Evolutionary conservation across 2,329 filamentous ascomycete species (phyloP), one percentile per base, ranked within the genome.

Genomic region (Dactylellina leptospora): DNA sequence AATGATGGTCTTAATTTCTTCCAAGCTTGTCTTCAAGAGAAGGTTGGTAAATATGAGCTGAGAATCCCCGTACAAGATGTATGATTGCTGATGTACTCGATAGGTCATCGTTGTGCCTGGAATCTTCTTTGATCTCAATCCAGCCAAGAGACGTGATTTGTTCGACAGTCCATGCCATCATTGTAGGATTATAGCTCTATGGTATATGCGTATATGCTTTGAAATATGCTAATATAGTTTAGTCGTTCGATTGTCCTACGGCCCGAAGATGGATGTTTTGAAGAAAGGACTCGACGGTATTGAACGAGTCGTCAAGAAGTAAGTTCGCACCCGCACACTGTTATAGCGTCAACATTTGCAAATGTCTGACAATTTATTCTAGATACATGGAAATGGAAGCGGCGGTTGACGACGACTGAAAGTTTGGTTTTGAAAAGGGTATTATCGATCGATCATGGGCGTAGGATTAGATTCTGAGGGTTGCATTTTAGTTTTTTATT

Each of bases 111-210:
- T 97, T 16, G 93, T 97, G 3, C 93, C 93, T 0, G 93, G 93
- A 71, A 97, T 97, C 80, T 97, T 97, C 85, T 97, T 97, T 80
- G 93, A 97, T 78, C 82, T 97, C 75, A 97, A 97, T 82, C 93
- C 93, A 2, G 89, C 90, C 33, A 90, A 92, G 80, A 86, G 93
- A 75, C 85, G 93, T 79, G 93, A 97, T 80, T 81, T 97, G 76
- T 97, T 97, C 76, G 93, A 97, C 81, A 91, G 87, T 76, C 93
- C 93, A 58, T 73, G 69, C 27, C 68, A 72, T 44, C 68, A 72
- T 28, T 72, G 68, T 72, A 59, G 60, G 68, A 10, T 13, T n/a
- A 40, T 27, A n/a, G 1, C 25, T 23, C 23, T 13, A 16, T 22
- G 1, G 20, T 8, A 62, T 3, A 47, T 54, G 48, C 10, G 11